Base-by-base conservation (phyloP, 2,329 filamentous ascomycete species). In the Monilinia fructigena region DNA sequence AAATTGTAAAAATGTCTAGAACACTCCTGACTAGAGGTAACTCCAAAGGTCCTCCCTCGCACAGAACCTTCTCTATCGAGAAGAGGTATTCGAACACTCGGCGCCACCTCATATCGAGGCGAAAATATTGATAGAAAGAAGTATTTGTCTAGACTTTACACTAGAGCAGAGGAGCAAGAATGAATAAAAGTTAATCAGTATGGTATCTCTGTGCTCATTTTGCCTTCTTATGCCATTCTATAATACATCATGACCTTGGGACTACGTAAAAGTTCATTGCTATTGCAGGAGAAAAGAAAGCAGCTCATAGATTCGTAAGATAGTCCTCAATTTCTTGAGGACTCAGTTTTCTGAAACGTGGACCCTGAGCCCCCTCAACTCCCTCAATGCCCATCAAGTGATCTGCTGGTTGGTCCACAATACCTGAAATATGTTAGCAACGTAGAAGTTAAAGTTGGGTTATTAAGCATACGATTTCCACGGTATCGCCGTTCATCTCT, bases 311-410 rank as follows among this genome's bases (percentile, higher is more conserved):
- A 86, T 97, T 98, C 79, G 95, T 98, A 80, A 99, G 83, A 82
- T 99, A 99, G 80, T 99, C 95, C 83, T 99, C 95, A 77, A 99
- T 98, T 82, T 99, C 95, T 81, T 97, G 92, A 76, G 96, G 93
- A 75, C 87, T 97, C 80, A 99, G 82, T 85, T 97, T 96, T 80
- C 93, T 86, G 86, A 97, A 97, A 70, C 93, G 86, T 67, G 93
- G 93, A 55, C 93, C 93, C 72, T 88, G 86, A 26, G 91, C 91
- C 69, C 91, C 91, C 75, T 94, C 90, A 14, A 96, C 91, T 68
- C 93, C 93, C 79, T 96, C 93, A 69, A 93, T 91, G 60, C 95
- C 95, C 68, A 99, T 86, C 55, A 99, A 84, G 77, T 97, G 91
- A 77, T 99, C 88, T 73, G 95, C 95, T 66, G 95, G 95, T 55